Evolutionary conservation across 768 basidiomycete species (phyloP).

Genomic region (Lactarius hatsudake): DNA sequence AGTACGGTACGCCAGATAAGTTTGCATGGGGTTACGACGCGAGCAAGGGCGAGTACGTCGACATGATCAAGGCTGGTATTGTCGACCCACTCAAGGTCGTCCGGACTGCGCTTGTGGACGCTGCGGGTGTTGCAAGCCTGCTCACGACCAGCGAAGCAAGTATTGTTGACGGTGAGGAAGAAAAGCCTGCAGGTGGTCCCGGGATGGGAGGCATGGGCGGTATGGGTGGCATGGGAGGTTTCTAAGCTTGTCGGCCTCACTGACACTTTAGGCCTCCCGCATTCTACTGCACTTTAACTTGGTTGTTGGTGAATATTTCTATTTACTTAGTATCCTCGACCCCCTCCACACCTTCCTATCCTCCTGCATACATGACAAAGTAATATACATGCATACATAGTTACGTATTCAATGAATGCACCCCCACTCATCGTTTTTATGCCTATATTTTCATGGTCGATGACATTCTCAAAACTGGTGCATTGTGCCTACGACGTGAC

Average conservation of each 20-base stretch:
- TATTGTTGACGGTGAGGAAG: slow-evolving; percentile 88
- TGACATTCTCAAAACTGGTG: no score
- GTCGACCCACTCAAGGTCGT: slow-evolving; percentile 97
- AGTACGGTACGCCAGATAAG: slow-evolving; percentile 71
- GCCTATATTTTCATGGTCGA: not conserved
- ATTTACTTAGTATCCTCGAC: not conserved
- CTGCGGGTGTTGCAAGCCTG: slow-evolving; percentile 88
- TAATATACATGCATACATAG: slow-evolving; percentile 21
- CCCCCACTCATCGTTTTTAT: slow-evolving; percentile 23
- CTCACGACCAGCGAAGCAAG: slow-evolving; percentile 92
- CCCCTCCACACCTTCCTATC: not conserved
- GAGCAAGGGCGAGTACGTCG: slow-evolving; percentile 85
- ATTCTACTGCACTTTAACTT: not conserved
- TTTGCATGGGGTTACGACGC: slow-evolving; percentile 91
- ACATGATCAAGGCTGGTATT: slow-evolving; percentile 94
- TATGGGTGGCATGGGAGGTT: slow-evolving; percentile 60
- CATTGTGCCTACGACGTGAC: no score
- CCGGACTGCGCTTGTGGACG: slow-evolving; percentile 88
- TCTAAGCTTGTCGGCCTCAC: slow-evolving; percentile 32
- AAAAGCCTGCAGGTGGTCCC: slow-evolving; percentile 51
- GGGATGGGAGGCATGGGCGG: slow-evolving; percentile 57
- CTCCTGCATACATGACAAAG: not conserved
- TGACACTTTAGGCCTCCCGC: not conserved
- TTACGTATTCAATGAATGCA: slow-evolving; percentile 20
- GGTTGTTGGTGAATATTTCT: not conserved